A percentile compares a stretch with the other conserved stretches of the same genome.
Conservation (phyloP, 1,284 basidiomycete species). For the Inonotus hispidus region DNA sequence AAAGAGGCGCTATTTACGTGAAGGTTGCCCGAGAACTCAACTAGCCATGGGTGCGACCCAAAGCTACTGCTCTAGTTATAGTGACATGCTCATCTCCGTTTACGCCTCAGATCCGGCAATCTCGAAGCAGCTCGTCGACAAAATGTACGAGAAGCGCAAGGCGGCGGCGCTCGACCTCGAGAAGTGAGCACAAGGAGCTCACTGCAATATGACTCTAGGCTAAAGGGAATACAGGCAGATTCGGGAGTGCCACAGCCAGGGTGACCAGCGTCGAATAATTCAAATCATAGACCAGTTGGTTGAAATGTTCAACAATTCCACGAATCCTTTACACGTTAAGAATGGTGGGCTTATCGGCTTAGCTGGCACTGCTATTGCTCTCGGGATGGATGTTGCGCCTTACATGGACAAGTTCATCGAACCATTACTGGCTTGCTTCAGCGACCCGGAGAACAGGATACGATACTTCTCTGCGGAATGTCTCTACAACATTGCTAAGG, state of each 20-base stretch:
- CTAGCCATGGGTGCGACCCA: slow-evolving; percentile 14
- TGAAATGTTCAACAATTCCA: slow-evolving; percentile 80
- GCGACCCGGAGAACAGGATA: slow-evolving; percentile 92
- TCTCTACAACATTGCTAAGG: slow-evolving; percentile 97
- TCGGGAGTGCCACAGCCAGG: slow-evolving; percentile 77
- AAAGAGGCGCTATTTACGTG: not conserved
- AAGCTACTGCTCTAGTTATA: slow-evolving; percentile 1
- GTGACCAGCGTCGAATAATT: slow-evolving; percentile 77
- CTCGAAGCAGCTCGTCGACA: slow-evolving; percentile 63
- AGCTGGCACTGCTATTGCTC: slow-evolving; percentile 92
- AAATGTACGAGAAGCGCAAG: slow-evolving; percentile 95
- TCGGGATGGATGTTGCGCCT: slow-evolving; percentile 88
- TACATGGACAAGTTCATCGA: slow-evolving; percentile 93
- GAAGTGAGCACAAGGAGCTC: slow-evolving; percentile 50
- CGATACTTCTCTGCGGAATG: slow-evolving; percentile 97
- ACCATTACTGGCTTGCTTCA: slow-evolving; percentile 90
- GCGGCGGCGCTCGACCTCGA: slow-evolving; percentile 93
- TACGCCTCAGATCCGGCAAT: slow-evolving; percentile 15
- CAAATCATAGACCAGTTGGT: slow-evolving; percentile 93
- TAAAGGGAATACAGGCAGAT: slow-evolving; percentile 53
- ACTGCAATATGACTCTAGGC: slow-evolving; percentile 12
- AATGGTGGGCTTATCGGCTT: slow-evolving; percentile 97
- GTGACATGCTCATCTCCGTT: not conserved
- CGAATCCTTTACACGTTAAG: slow-evolving; percentile 82
- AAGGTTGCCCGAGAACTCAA: not conserved